Evolutionary conservation across 2,329 filamentous ascomycete genomes (phyloP).

Genomic region (Pseudohalonectria lignicola): DNA sequence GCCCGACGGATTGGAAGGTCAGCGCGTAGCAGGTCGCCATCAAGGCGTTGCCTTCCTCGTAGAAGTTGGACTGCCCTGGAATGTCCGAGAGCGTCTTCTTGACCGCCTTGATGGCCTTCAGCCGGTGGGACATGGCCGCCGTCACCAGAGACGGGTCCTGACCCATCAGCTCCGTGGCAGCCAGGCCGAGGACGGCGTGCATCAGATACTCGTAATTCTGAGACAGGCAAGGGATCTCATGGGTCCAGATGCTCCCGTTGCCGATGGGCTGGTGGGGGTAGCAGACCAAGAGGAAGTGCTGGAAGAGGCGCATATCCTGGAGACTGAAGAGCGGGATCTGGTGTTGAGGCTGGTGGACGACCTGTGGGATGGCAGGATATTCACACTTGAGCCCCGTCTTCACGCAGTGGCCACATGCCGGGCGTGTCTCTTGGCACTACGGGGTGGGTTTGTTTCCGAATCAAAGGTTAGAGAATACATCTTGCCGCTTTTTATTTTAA

Average conservation of each 20-base stretch:
- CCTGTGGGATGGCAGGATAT: constrained; percentile 41
- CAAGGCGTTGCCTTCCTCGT: constrained; percentile 47
- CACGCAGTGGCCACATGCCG: constrained; percentile 50
- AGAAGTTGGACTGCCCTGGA: constrained; percentile 22
- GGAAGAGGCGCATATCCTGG: constrained; percentile 58
- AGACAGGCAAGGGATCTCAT: constrained; percentile 55
- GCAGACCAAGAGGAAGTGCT: constrained; percentile 51
- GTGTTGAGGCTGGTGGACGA: constrained; percentile 44
- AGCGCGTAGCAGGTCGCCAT: constrained; percentile 49
- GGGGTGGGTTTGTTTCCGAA: no score
- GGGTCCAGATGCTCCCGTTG: constrained; percentile 55
- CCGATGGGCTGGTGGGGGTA: constrained; percentile 55
- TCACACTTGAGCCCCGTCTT: constrained; percentile 53
- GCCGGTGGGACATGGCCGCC: constrained; percentile 51
- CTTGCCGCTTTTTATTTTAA: no score
- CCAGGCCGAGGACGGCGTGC: constrained; percentile 58
- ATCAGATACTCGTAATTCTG: constrained; percentile 58
- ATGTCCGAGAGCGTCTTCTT: constrained; percentile 39
- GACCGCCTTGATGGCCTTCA: constrained; percentile 53
- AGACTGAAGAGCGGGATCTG: constrained; percentile 48
- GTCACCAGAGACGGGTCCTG: constrained; percentile 38
- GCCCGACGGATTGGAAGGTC: constrained; percentile 45
- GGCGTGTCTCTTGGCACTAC: constrained; percentile 55
- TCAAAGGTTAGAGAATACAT: no score
- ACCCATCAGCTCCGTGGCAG: constrained; percentile 52